Conservation (phyloP, 2,329 filamentous ascomycete genomes). For the Chaetomiaceae sp. region DNA sequence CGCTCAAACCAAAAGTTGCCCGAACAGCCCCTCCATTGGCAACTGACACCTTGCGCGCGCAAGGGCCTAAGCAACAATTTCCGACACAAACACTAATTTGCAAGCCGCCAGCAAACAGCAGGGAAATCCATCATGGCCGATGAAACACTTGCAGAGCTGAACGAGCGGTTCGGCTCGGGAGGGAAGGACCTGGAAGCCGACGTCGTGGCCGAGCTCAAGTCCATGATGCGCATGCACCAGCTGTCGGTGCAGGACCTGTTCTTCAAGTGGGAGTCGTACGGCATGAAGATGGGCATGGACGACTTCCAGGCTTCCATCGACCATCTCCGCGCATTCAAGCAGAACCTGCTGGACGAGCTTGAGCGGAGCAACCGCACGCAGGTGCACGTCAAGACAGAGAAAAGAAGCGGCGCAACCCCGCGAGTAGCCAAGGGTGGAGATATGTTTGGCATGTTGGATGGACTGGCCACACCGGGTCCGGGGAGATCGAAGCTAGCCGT, state of each 20-base stretch:
- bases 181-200: constrained; percentile 66
- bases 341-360: constrained; percentile 76
- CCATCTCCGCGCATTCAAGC: constrained; percentile 73
- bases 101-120: neutral
- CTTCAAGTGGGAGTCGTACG: constrained; percentile 99
- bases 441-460: constrained; percentile 81
- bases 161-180: constrained; percentile 51
- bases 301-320: constrained; percentile 68
- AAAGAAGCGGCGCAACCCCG: constrained; percentile 59
- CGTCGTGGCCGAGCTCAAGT: constrained; percentile 74
- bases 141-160: constrained; percentile 38
- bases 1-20: constrained; percentile 7
- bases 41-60: neutral
- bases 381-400: constrained; percentile 58
- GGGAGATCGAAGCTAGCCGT: constrained; percentile 39
- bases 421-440: constrained; percentile 57
- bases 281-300: constrained; percentile 85
- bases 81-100: neutral
- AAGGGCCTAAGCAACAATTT: neutral
- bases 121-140: constrained; percentile 35
- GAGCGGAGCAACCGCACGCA: constrained; percentile 67
- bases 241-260: constrained; percentile 82
- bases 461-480: constrained; percentile 55
- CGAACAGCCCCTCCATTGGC: constrained; percentile 10
- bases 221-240: constrained; percentile 78